Conservation (phyloP, 768 basidiomycete genomes). For the Paxillus rubicundulus region DNA sequence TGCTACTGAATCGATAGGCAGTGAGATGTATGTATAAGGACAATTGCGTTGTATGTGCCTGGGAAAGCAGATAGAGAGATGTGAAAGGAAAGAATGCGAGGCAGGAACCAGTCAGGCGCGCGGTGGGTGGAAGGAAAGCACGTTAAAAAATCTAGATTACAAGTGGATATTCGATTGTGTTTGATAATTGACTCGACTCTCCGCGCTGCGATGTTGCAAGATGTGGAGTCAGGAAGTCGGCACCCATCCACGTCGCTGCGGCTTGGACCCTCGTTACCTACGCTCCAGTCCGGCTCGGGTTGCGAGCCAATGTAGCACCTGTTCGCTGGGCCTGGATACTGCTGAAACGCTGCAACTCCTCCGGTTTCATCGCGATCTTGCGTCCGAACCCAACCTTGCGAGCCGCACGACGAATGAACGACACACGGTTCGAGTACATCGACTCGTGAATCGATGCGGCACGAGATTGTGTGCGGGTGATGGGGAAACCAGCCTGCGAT, state of each 20-base stretch:
- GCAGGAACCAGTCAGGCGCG: constrained; percentile 13
- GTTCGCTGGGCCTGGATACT: constrained; percentile 79
- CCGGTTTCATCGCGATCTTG: constrained; percentile 76
- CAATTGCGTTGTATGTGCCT: constrained; percentile 12
- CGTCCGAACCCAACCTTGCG: constrained; percentile 87
- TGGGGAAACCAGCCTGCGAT: constrained; percentile 52
- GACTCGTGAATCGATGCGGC: constrained; percentile 88
- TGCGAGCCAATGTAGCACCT: constrained; percentile 75
- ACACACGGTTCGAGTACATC: constrained; percentile 92
- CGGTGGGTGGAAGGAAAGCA: constrained; percentile 11
- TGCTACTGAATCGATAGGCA: constrained; percentile 10
- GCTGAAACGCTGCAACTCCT: constrained; percentile 83
- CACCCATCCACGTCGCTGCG: constrained; percentile 18
- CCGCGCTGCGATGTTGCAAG: constrained; percentile 6
- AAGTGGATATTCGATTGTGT: constrained; percentile 30
- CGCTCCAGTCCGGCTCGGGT: constrained; percentile 63
- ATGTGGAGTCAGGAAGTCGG: constrained; percentile 21
- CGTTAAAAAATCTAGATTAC: constrained; percentile 32
- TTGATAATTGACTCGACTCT: constrained; percentile 17
- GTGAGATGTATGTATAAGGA: constrained; percentile 17
- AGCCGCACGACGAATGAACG: constrained; percentile 86
- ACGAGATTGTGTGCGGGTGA: constrained; percentile 86
- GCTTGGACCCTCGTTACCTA: constrained; percentile 24
- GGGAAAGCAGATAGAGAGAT: constrained; percentile 10
- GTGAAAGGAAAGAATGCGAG: constrained; percentile 15